These are phyloP conservation scores for Pythium rishiriense DNA, from an alignment of 352 stramenopile genomes.

Conservation along the genomic window DNA sequence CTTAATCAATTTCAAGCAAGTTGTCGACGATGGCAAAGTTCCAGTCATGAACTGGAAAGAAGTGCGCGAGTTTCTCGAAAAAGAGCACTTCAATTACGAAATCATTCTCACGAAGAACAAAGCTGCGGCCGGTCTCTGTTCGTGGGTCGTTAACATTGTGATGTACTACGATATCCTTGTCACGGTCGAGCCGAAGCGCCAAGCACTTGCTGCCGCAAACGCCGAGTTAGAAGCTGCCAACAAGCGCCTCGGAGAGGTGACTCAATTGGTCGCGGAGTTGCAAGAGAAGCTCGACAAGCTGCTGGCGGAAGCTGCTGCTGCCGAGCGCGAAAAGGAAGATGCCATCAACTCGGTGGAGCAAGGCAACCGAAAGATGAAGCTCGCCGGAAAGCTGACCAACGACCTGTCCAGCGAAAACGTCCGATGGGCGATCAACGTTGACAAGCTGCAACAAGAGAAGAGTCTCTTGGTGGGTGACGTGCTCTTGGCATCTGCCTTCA, in stretches of 20 bases:
- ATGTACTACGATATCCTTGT: slow-evolving; percentile 97
- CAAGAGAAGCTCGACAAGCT: slow-evolving; percentile 93
- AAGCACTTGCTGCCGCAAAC: slow-evolving; percentile 91
- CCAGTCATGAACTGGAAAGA: slow-evolving; percentile 94
- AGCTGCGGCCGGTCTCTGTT: slow-evolving; percentile 91
- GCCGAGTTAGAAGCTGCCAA: slow-evolving; percentile 91
- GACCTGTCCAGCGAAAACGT: slow-evolving; percentile 96
- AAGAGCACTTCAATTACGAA: slow-evolving; percentile 96
- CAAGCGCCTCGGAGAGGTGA: slow-evolving; percentile 86
- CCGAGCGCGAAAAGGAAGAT: slow-evolving; percentile 93
- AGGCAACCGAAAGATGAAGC: slow-evolving; percentile 94
- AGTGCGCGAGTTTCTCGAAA: slow-evolving; percentile 91
- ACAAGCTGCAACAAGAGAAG: slow-evolving; percentile 91
- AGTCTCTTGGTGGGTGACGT: slow-evolving; percentile 93
- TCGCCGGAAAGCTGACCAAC: slow-evolving; percentile 93
- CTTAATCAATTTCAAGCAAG: slow-evolving; percentile 92
- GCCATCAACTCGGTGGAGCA: slow-evolving; percentile 91
- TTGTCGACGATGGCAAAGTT: slow-evolving; percentile 93
- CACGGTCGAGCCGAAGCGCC: slow-evolving; percentile 94
- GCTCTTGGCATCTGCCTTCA: slow-evolving; percentile 93
- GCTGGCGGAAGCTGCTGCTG: slow-evolving; percentile 85
- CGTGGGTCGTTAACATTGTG: slow-evolving; percentile 96
- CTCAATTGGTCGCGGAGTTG: slow-evolving; percentile 90
- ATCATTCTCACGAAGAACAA: slow-evolving; percentile 95
- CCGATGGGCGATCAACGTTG: slow-evolving; percentile 93